Conservation (phyloP, 2,329 filamentous ascomycete species). For the Apiospora koreana region DNA sequence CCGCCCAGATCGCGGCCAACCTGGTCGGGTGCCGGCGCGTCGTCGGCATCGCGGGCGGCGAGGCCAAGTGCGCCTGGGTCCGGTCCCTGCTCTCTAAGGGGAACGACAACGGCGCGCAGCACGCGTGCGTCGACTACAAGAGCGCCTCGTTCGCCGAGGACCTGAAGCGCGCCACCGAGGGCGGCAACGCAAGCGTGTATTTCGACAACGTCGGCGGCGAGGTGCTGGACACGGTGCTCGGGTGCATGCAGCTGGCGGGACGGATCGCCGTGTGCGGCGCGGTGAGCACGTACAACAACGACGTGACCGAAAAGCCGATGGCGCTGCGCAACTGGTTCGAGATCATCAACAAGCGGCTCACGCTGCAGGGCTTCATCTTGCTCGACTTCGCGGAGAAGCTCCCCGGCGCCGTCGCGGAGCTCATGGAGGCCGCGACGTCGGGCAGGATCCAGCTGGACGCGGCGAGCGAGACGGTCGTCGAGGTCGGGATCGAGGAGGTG, state of each 20-base stretch:
- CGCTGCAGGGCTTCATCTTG: conserved; percentile 45
- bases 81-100: conserved; percentile 52
- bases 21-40: conserved; percentile 73
- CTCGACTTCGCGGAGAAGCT: conserved; percentile 36
- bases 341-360: conserved; percentile 41
- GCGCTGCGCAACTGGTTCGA: conserved; percentile 44
- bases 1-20: conserved; percentile 79
- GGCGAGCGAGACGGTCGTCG: conserved; percentile 26
- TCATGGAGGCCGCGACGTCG: conserved; percentile 26
- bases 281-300: conserved; percentile 42
- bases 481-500: conserved; percentile 29
- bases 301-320: conserved; percentile 23
- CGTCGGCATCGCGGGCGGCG: conserved; percentile 77
- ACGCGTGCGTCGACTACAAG: conserved; percentile 75
- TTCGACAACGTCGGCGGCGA: conserved; percentile 57
- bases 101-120: conserved; percentile 70
- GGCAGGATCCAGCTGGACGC: conserved; percentile 25
- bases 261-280: conserved; percentile 27
- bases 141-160: conserved; percentile 64
- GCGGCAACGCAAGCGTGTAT: conserved; percentile 63
- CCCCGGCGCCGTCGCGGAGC: conserved; percentile 24
- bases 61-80: conserved; percentile 71
- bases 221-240: conserved; percentile 42
- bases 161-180: conserved; percentile 44
- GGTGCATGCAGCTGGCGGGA: conserved; percentile 32